Evolutionary conservation across 2,329 filamentous ascomycete species (phyloP).

Genomic region (Nothopassalora personata): DNA sequence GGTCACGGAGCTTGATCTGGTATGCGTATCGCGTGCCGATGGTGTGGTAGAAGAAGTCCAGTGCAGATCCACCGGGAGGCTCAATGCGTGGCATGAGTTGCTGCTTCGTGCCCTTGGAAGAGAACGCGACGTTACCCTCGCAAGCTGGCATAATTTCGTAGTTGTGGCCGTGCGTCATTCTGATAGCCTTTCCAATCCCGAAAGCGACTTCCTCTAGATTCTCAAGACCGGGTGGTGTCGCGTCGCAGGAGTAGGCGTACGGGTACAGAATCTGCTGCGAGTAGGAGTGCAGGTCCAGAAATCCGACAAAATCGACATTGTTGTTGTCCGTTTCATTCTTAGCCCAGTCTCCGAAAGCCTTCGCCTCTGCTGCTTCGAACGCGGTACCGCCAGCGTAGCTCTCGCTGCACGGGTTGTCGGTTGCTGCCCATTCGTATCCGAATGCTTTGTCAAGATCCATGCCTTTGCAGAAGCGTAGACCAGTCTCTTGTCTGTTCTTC

Average conservation of each 20-base stretch:
- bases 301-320: slow-evolving; percentile 72
- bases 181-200: slow-evolving; percentile 83
- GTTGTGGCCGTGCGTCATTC: slow-evolving; percentile 58
- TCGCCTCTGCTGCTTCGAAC: slow-evolving; percentile 77
- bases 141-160: slow-evolving; percentile 73
- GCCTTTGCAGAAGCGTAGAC: slow-evolving; percentile 75
- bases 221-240: slow-evolving; percentile 76
- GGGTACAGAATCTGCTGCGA: slow-evolving; percentile 93
- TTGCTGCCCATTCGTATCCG: slow-evolving; percentile 74
- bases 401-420: slow-evolving; percentile 81
- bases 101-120: slow-evolving; percentile 30
- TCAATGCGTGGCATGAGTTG: slow-evolving; percentile 56
- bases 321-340: slow-evolving; percentile 67
- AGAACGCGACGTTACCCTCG: slow-evolving; percentile 61
- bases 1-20: slow-evolving; percentile 90
- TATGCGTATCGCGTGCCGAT: slow-evolving; percentile 77
- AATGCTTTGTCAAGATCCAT: slow-evolving; percentile 87
- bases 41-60: slow-evolving; percentile 95
- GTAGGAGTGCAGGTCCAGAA: slow-evolving; percentile 89
- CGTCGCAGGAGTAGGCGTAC: slow-evolving; percentile 76
- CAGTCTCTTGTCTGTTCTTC: slow-evolving; percentile 84
- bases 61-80: slow-evolving; percentile 72
- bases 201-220: slow-evolving; percentile 86
- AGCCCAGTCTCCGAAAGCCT: slow-evolving; percentile 73
- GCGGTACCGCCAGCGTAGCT: slow-evolving; percentile 78